Conservation (phyloP, 176 grass and related monocot species). For the Aegilops bicornis region DNA sequence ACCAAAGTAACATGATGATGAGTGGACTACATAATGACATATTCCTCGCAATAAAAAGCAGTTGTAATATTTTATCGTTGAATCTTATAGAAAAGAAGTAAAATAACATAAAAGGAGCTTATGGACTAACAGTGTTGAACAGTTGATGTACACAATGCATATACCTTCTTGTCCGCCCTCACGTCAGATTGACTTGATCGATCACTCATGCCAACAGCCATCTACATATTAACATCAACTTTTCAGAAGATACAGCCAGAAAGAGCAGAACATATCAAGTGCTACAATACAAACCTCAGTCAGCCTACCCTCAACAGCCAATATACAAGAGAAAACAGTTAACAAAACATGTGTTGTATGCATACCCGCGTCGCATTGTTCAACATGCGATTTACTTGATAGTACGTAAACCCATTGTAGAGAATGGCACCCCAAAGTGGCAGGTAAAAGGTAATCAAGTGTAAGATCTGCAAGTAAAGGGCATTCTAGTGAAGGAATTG, state of each 20-base stretch:
- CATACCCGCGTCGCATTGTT: slow-evolving; percentile 87
- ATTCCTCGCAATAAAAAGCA: slow-evolving; percentile 11
- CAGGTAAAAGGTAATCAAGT: slow-evolving; percentile 90
- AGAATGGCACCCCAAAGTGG: slow-evolving; percentile 97
- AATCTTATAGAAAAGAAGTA: background rate
- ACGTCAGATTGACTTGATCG: slow-evolving; percentile 70
- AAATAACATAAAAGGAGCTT: background rate
- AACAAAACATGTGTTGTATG: background rate
- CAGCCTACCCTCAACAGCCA: background rate
- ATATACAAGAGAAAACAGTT: slow-evolving; percentile 15
- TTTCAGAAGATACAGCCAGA: slow-evolving; percentile 17
- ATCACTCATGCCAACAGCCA: slow-evolving; percentile 90
- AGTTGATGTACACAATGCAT: background rate
- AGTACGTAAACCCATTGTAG: slow-evolving; percentile 96
- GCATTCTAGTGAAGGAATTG: background rate
- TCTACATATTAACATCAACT: slow-evolving; percentile 57
- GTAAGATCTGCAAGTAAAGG: slow-evolving; percentile 58
- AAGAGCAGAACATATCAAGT: slow-evolving; percentile 24
- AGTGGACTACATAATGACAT: background rate
- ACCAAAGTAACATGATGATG: background rate
- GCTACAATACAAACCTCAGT: background rate
- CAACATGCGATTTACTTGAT: slow-evolving; percentile 90
- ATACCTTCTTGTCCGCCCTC: slow-evolving; percentile 80
- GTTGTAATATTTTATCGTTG: background rate
- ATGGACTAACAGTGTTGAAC: background rate